Conservation (phyloP, 129 eudicot species). For the Oenanthe sinensis region DNA sequence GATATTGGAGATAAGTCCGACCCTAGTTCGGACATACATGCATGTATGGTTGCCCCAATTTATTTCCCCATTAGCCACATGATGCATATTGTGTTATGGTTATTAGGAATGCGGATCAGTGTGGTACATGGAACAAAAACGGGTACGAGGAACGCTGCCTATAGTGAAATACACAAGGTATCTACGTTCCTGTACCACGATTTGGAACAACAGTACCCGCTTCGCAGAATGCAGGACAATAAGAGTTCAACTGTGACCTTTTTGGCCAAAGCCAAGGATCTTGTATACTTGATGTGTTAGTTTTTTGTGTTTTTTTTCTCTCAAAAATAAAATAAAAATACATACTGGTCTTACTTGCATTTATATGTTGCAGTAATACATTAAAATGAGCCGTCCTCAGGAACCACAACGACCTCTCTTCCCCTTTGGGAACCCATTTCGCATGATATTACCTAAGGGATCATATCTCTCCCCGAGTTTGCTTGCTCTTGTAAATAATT, state of each 20-base stretch:
- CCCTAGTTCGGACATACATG: background rate
- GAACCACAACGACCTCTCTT: slow-evolving; percentile 65
- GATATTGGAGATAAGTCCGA: background rate
- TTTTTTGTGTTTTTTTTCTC: background rate
- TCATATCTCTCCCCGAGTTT: slow-evolving; percentile 59
- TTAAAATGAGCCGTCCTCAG: slow-evolving; percentile 70
- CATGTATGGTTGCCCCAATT: background rate
- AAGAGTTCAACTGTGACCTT: background rate
- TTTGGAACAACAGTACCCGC: background rate
- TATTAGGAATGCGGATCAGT: background rate
- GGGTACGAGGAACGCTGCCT: background rate
- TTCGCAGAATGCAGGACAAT: background rate
- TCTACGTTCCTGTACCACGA: slow-evolving; percentile 7
- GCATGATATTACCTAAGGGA: slow-evolving; percentile 61
- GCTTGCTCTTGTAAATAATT: slow-evolving; percentile 38
- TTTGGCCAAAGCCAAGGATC: background rate
- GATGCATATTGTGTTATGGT: background rate
- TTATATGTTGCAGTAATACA: slow-evolving; percentile 27
- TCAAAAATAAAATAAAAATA: background rate
- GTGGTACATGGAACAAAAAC: background rate
- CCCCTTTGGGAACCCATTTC: slow-evolving; percentile 80
- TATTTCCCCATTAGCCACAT: background rate
- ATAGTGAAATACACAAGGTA: slow-evolving; percentile 3
- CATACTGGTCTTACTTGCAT: background rate
- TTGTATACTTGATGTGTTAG: background rate